Base-by-base conservation (phyloP, 805 yeast genomes). In the Hanseniaspora osmophila region DNA sequence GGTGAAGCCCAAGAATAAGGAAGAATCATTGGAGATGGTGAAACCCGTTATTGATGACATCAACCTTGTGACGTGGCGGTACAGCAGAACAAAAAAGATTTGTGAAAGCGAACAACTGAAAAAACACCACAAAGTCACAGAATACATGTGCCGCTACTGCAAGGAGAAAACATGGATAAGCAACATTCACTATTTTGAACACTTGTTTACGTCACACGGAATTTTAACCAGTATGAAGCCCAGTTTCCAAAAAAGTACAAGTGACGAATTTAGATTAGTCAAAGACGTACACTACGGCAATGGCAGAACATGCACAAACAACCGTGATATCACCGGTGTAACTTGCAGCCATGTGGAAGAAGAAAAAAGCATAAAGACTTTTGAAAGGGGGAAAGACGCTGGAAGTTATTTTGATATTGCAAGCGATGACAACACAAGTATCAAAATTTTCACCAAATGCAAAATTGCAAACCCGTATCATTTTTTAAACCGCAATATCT, bases 201-300 rank as follows among this genome's bases (percentile, higher is more conserved):
- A 55, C 45, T 37, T 55, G 19, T 52, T 54, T 37, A 44, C 44
- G 9, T 55, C 55, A 2, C 59, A 55, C 42, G 59, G 59, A 1
- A 51, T 55, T 10, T 42, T 50, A 38, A 49, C 56, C 4, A 42
- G 44, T 19, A 15, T 47, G 6, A 48, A 32, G 11, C 39, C 49
- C 10, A 19, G 17, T 19, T 41, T 37, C 10, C 33, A 41, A 18
- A 15, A 33, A 17, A 30, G 13, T n/a, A 17, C 41, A 22, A 10
- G 27, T 29, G 13, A 10, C 30, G 2, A 27, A 4, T 32, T 32
- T 9, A 32, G 6, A 4, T 6, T 32, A 4, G 13, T n/a, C 13
- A 32, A 12, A 13, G 35, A n/a, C 15, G 35, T 13, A 11, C 35
- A 32, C 10, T 32, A 13, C 5, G 35, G 22, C 15, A 22, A 22